Percentiles rank a stretch among this genome's conserved stretches.
These are phyloP conservation scores for Oryza punctata DNA, from an alignment of 176 grass and related monocot genomes.

Conservation along the genomic window DNA sequence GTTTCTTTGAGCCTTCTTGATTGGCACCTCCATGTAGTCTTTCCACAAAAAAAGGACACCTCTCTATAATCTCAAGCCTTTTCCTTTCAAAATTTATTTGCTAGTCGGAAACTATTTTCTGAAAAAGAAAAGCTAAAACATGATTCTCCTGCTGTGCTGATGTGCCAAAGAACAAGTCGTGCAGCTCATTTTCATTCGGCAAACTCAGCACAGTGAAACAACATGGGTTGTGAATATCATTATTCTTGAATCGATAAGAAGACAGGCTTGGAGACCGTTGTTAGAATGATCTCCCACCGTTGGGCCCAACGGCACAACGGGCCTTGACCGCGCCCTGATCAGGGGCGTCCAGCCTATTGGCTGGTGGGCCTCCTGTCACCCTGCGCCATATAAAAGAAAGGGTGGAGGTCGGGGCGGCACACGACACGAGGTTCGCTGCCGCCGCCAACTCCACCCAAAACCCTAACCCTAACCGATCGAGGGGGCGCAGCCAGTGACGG, in stretches of 20 bases:
- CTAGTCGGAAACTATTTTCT: neutral
- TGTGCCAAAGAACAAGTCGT: neutral
- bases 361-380: no score
- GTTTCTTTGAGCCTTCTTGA: neutral
- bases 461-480: no score
- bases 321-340: no score
- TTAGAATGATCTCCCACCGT: no score
- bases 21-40: neutral
- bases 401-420: no score
- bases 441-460: no score
- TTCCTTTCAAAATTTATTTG: conserved; percentile 2
- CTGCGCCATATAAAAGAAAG: no score
- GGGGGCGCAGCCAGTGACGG: no score
- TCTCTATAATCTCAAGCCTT: neutral
- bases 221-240: conserved; percentile 6
- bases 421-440: no score
- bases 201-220: neutral
- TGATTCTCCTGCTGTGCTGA: neutral
- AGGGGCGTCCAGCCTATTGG: no score
- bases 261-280: conserved; percentile 4
- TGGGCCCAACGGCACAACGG: no score
- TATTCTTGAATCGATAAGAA: neutral
- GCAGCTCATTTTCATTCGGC: conserved; percentile 8
- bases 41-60: no score
- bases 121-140: neutral